These are phyloP conservation scores for Termitomyces sp. DNA, from an alignment of 768 basidiomycete genomes.

Conservation along the genomic window DNA sequence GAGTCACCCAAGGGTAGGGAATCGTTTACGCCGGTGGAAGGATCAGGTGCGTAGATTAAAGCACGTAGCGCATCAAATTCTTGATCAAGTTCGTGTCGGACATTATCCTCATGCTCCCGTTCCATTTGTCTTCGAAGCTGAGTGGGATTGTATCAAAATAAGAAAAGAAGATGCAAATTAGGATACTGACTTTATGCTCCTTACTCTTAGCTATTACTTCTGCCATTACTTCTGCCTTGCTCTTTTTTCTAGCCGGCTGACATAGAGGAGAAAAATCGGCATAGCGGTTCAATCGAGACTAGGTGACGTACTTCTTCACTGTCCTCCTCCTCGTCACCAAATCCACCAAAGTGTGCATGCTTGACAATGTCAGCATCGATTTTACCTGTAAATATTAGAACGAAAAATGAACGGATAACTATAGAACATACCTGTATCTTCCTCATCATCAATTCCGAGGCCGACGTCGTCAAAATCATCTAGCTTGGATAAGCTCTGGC, in stretches of 20 bases:
- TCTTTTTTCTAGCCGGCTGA: conserved; percentile 80
- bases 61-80: conserved; percentile 78
- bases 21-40: conserved; percentile 35
- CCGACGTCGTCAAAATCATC: conserved; percentile 80
- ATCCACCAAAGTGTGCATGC: conserved; percentile 81
- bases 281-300: neutral
- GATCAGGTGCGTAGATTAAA: conserved; percentile 58
- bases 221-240: conserved; percentile 95
- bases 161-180: neutral
- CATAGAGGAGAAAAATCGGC: neutral
- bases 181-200: conserved; percentile 68
- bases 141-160: neutral
- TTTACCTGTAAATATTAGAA: conserved; percentile 39
- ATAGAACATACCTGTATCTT: conserved; percentile 30
- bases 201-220: conserved; percentile 98
- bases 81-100: conserved; percentile 84
- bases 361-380: conserved; percentile 64
- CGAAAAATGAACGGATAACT: neutral
- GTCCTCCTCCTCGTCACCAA: conserved; percentile 59
- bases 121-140: conserved; percentile 87
- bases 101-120: conserved; percentile 76
- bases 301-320: conserved; percentile 36
- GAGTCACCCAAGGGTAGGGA: conserved; percentile 24
- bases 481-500: conserved; percentile 77
- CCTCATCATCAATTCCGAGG: conserved; percentile 54